phyloP scores from a whole-genome alignment of 108 stramenopile species.

The Nitzschia palea region DNA sequence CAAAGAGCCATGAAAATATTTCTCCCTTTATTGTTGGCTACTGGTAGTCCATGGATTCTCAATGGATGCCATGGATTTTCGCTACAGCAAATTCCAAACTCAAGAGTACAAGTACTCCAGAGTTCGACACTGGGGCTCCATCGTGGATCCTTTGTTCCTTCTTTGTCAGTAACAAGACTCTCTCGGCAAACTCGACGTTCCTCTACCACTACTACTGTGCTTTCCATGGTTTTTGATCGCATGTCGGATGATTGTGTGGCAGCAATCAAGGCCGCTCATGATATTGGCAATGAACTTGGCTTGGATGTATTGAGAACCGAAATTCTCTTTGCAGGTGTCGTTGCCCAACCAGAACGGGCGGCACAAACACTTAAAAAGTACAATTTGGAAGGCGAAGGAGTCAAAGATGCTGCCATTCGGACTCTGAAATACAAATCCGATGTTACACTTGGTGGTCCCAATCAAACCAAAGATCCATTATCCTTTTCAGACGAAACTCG shows the following conservation, averaged over 20 bases:
- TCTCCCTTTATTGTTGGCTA: no score
- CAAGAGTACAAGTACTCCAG: no score
- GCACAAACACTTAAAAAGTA: slow-evolving; percentile 47
- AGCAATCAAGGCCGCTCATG: slow-evolving; percentile 47
- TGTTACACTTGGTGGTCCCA: slow-evolving; percentile 5
- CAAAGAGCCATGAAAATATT: no score
- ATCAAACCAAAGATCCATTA: slow-evolving; percentile 44
- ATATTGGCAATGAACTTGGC: slow-evolving; percentile 58
- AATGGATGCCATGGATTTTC: no score
- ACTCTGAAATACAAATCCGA: slow-evolving; percentile 17
- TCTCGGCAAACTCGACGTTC: no score
- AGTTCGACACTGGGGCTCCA: no score
- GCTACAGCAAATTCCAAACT: no score
- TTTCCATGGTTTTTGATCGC: slow-evolving; percentile 36
- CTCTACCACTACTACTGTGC: neutral
- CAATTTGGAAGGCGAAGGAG: slow-evolving; percentile 40
- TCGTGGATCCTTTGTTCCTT: no score
- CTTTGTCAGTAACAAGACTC: no score
- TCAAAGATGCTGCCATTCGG: slow-evolving; percentile 29
- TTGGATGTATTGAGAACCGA: slow-evolving; percentile 49
- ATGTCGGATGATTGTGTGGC: slow-evolving; percentile 75
- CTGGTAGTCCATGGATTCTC: no score
- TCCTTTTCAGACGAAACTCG: slow-evolving; percentile 67
- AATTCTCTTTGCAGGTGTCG: slow-evolving; percentile 58
- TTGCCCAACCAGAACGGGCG: slow-evolving; percentile 65